These are phyloP conservation scores for Lithospermum erythrorhizon DNA, from an alignment of 257 asterid genomes.

Conservation along the genomic window DNA sequence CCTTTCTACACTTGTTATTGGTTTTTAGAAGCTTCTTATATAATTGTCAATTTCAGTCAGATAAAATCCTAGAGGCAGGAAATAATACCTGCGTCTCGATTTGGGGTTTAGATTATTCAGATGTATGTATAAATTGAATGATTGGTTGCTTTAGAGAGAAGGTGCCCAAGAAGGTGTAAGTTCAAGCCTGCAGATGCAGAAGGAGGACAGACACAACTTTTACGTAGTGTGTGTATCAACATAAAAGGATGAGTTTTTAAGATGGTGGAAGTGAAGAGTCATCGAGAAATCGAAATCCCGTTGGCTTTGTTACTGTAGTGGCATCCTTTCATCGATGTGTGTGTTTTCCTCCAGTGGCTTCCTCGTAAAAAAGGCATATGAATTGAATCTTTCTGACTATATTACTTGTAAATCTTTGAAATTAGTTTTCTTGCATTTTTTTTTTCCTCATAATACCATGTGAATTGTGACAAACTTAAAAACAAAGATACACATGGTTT, in stretches of 20 bases:
- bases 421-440: no score
- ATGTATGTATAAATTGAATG: slow-evolving; percentile 63
- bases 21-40: slow-evolving; percentile 6
- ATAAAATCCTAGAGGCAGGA: slow-evolving; percentile 38
- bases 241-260: slow-evolving; percentile 50
- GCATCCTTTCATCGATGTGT: slow-evolving; percentile 4
- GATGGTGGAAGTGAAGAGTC: slow-evolving; percentile 24
- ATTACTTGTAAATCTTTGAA: no score
- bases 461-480: no score
- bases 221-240: slow-evolving; percentile 45
- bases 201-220: slow-evolving; percentile 74
- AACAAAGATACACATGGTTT: no score
- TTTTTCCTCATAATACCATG: no score
- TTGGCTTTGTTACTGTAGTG: slow-evolving; percentile 75
- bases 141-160: slow-evolving; percentile 97
- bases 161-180: slow-evolving; percentile 57
- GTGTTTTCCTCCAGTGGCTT: not conserved
- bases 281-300: slow-evolving; percentile 45
- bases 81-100: slow-evolving; percentile 34
- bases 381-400: no score
- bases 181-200: slow-evolving; percentile 33
- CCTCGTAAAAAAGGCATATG: no score
- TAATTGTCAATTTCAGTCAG: slow-evolving; percentile 23
- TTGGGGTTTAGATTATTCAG: slow-evolving; percentile 87
- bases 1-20: not conserved